Evolutionary conservation across 345 rosid genomes (phyloP).

Genomic region (Hevea brasiliensis): DNA sequence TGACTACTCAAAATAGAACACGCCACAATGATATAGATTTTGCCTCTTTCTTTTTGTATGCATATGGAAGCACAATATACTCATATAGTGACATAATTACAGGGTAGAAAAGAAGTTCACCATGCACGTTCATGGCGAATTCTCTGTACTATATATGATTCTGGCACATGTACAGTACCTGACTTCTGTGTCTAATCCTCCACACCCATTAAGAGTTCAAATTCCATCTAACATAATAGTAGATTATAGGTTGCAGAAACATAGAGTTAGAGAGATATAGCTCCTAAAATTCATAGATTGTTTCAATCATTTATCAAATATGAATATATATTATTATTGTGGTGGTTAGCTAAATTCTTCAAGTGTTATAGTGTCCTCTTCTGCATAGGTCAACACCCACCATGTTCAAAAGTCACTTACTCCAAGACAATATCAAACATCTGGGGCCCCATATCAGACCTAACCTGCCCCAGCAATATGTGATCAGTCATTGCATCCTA

Average conservation of each 20-base stretch:
- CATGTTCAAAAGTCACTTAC: conserved; percentile 24
- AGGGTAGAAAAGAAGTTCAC: not conserved
- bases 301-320: conserved; percentile 29
- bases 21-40: no score
- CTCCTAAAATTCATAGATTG: conserved; percentile 23
- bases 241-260: not conserved
- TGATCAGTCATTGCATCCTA: not conserved
- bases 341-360: conserved; percentile 17
- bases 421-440: conserved; percentile 17
- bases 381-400: conserved; percentile 40
- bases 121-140: not conserved
- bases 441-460: conserved; percentile 23
- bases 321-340: not conserved
- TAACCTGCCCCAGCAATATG: not conserved
- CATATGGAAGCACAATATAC: no score
- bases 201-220: not conserved
- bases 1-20: no score
- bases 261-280: not conserved
- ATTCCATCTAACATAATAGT: no score
- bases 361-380: conserved; percentile 9
- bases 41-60: no score
- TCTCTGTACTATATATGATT: not conserved
- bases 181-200: not conserved
- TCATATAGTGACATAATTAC: not conserved
- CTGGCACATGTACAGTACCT: not conserved